Evolutionary conservation across 345 rosid species (phyloP), one percentile per base, ranked within the genome.

Genomic region (Rhodamnia rubescens): DNA sequence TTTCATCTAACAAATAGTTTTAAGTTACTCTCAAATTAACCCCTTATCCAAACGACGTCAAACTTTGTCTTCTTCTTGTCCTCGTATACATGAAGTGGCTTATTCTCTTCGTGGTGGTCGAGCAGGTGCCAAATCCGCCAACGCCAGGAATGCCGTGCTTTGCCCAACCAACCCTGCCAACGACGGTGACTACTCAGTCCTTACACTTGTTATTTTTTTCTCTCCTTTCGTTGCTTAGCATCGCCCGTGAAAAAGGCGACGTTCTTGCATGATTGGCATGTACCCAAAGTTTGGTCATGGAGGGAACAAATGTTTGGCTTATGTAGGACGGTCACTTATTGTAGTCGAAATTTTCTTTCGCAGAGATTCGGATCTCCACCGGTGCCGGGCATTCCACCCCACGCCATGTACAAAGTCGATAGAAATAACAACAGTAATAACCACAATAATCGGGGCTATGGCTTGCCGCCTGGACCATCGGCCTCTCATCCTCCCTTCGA

Each of bases 301-400:
- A 4, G 44, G 16, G 78, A 16, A 16, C 6, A 40, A 32, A 32
- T 8, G 2, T 20, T 64, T 5, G 78, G 12, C 47, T 36, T 69
- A 69, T 69, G 80, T 47, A 15, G 57, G 57, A 51, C 80, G 40
- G n/a, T 84, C 50, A 47, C 47, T 87, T 89, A 29, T 78, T 53
- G 21, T 1, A 40, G 27, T 7, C 29, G 83, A 54, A 85, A 53
- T 15, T 51, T 85, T 26, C 81, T 59, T 54, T 50, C 83, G 89
- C 91, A 96, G 99, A 91, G 96, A 89, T 95, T 90, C 83, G 89
- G 83, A 42, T 87, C 93, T 57, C 90, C 93, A 1, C 92, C 90
- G 11, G 92, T 94, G 84, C 90, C 93, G 1, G 98, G 97, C 36
- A 86, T 95, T 27, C 94, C 93, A 32, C 91, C 89, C 26, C 90